phyloP scores from a whole-genome alignment of 352 stramenopile species.

The Pythium brachiatum region DNA sequence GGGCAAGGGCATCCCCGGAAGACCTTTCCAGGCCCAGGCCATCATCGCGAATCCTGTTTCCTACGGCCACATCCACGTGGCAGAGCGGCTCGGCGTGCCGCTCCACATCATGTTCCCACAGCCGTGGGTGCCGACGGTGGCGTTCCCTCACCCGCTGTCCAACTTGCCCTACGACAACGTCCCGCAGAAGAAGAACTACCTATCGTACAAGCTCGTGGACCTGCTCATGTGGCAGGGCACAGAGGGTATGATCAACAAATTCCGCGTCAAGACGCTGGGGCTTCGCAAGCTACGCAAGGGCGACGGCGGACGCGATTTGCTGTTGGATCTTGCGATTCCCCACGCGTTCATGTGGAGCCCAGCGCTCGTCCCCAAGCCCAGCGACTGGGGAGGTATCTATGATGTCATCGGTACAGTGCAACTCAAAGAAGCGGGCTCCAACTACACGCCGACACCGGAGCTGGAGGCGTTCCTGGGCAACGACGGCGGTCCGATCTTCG shows the following conservation, averaged over 20 bases:
- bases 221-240: slow-evolving; percentile 71
- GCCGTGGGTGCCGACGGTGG: slow-evolving; percentile 84
- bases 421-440: slow-evolving; percentile 35
- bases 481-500: slow-evolving; percentile 83
- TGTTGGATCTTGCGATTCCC: slow-evolving; percentile 74
- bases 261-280: slow-evolving; percentile 53
- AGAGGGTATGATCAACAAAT: slow-evolving; percentile 80
- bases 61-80: slow-evolving; percentile 92
- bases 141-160: slow-evolving; percentile 90
- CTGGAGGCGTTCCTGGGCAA: slow-evolving; percentile 64
- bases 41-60: slow-evolving; percentile 95
- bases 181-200: slow-evolving; percentile 60
- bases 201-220: slow-evolving; percentile 90
- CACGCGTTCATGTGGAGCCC: slow-evolving; percentile 90
- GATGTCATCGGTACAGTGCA: slow-evolving; percentile 87
- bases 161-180: slow-evolving; percentile 78
- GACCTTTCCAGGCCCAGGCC: slow-evolving; percentile 83
- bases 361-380: slow-evolving; percentile 81
- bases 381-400: slow-evolving; percentile 87
- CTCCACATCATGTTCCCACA: slow-evolving; percentile 95
- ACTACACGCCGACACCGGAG: slow-evolving; percentile 52
- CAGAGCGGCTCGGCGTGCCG: slow-evolving; percentile 88
- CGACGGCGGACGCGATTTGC: slow-evolving; percentile 48
- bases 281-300: slow-evolving; percentile 68
- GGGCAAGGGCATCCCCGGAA: slow-evolving; percentile 35